Evolutionary conservation across 306 rosid species (phyloP), one percentile per base, ranked within the genome.

Genomic region (Bauhinia variegata): DNA sequence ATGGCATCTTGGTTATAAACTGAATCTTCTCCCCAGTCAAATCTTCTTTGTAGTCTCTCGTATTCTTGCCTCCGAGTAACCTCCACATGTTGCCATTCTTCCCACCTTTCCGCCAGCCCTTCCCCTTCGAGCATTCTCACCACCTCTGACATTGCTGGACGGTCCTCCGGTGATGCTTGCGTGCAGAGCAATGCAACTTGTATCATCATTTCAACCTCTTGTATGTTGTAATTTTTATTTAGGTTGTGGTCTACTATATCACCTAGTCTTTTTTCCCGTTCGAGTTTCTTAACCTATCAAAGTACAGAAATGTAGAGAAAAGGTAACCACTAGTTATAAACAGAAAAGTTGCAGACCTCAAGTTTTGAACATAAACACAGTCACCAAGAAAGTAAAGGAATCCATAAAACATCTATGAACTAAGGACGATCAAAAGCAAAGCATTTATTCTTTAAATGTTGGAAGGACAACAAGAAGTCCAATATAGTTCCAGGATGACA

Each of bases 91-190:
- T 90, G 99, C 99, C 99, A 95, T 66, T 90, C 97, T 70, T 95
- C 97, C 99, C 99, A 95, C 78, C 97, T 76, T 87, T 95, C 96
- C 8, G 99, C 99, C 52, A 95, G 91, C 18, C 99, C 99, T 78
- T 95, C 99, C 39, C 97, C 99, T 79, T 95, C 99, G 10, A 95
- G 83, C 99, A 90, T 95, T 70, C 97, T 85, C 30, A 95, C 99
- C 36, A 95, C 97, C 81, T 95, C 95, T 0, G 99, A 90, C 99
- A 95, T 95, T 4, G 80, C 77, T 5, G 97, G 99, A 50, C 99
- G 95, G 51, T 95, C 99, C 43, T 95, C 99, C 1, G 99, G 96
- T 2, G 95, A 85, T 53, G 88, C 88, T 81, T 95, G 99, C 3
- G 99, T 95, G 75, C 99, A 90, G 41, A 95, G 96, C 50, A 95